These are phyloP conservation scores for Stachybotrys chartarum DNA, from an alignment of 2,329 filamentous ascomycete genomes.

Conservation along the genomic window DNA sequence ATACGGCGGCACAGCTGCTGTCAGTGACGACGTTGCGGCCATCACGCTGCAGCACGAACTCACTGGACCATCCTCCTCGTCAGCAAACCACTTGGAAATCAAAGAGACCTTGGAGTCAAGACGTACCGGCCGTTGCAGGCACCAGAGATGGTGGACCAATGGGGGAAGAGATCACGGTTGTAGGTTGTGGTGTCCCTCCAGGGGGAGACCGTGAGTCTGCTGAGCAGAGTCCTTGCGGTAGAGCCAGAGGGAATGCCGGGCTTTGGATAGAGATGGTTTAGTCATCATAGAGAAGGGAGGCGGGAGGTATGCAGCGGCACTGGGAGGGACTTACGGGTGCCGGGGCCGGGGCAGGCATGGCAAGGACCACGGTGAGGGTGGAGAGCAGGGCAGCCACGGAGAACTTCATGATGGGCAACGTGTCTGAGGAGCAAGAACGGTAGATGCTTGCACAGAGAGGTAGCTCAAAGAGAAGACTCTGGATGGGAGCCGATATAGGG, in stretches of 20 bases:
- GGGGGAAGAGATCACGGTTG: constrained; percentile 60
- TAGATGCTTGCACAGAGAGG: neutral
- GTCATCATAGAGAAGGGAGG: neutral
- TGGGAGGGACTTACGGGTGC: neutral
- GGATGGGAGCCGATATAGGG: neutral
- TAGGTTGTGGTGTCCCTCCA: constrained; percentile 51
- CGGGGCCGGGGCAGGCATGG: neutral
- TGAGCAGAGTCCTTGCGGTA: constrained; percentile 51
- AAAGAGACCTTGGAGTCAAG: neutral
- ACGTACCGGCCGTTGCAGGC: constrained; percentile 59
- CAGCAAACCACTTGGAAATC: neutral
- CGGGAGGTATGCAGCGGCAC: neutral
- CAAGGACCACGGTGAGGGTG: neutral
- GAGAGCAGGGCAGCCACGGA: neutral
- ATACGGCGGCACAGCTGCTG: constrained; percentile 53
- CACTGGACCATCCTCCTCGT: constrained; percentile 24
- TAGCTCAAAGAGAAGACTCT: neutral
- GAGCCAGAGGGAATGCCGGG: constrained; percentile 57
- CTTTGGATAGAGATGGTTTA: constrained; percentile 13
- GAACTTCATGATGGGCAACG: neutral
- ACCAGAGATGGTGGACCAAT: constrained; percentile 61
- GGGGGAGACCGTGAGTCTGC: constrained; percentile 48
- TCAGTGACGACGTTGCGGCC: constrained; percentile 55
- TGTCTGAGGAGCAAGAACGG: neutral
- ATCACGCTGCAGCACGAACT: constrained; percentile 68